Conservation (phyloP, 2,329 filamentous ascomycete species). For the Furcasterigmium sp. region DNA sequence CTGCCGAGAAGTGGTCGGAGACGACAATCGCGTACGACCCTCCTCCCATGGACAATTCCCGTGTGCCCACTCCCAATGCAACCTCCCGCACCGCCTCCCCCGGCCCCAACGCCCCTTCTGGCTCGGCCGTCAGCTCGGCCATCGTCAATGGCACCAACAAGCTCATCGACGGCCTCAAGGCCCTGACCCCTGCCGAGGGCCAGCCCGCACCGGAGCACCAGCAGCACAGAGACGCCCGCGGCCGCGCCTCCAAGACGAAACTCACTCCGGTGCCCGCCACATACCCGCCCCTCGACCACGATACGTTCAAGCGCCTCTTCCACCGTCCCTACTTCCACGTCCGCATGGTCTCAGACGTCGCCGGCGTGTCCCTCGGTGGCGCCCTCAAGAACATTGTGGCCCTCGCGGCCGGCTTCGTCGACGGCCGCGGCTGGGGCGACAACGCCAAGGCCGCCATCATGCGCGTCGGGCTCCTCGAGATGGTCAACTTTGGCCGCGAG, state of each 20-base stretch:
- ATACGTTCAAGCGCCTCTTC: slow-evolving; percentile 79
- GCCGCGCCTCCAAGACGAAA: slow-evolving; percentile 60
- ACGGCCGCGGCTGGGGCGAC: slow-evolving; percentile 94
- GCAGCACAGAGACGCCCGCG: slow-evolving; percentile 64
- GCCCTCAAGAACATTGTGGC: slow-evolving; percentile 97
- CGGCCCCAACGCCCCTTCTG: slow-evolving; percentile 45
- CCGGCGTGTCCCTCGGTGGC: slow-evolving; percentile 88
- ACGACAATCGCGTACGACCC: slow-evolving; percentile 96
- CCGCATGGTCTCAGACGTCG: slow-evolving; percentile 89
- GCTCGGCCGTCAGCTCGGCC: slow-evolving; percentile 41
- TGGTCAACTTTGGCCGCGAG: slow-evolving; percentile 90
- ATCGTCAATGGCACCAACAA: slow-evolving; percentile 42
- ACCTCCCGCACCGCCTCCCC: slow-evolving; percentile 43
- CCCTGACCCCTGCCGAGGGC: slow-evolving; percentile 34
- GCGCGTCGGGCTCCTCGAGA: slow-evolving; percentile 91
- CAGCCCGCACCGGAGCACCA: too few relatives aligned
- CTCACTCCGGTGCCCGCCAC: slow-evolving; percentile 73
- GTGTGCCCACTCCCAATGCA: slow-evolving; percentile 56
- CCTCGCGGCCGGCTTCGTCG: slow-evolving; percentile 88
- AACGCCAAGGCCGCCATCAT: slow-evolving; percentile 99
- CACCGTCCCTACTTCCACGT: slow-evolving; percentile 98
- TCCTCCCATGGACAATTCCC: slow-evolving; percentile 74
- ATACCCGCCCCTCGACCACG: slow-evolving; percentile 82
- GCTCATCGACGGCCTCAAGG: slow-evolving; percentile 26
- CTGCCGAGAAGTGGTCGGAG: slow-evolving; percentile 92